phyloP scores from a whole-genome alignment of 2,329 filamentous ascomycete genomes.

The Xylariaceae sp. region DNA sequence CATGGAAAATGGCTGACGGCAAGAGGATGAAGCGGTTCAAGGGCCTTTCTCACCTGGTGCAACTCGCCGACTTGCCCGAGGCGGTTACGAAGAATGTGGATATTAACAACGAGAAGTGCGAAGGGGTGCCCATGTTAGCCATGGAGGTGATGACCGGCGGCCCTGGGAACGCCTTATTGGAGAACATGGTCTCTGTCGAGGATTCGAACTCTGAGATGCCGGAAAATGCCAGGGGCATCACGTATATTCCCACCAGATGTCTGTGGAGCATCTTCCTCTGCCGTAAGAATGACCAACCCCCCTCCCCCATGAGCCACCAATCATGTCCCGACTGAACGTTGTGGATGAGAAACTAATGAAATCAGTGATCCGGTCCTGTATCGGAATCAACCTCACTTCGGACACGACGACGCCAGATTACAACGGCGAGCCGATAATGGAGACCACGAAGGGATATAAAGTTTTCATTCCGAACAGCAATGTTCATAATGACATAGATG shows the following conservation, averaged over 20 bases:
- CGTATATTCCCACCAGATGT: slow-evolving; percentile 11
- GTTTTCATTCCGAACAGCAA: accelerated
- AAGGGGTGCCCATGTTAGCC: background rate
- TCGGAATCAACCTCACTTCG: slow-evolving; percentile 8
- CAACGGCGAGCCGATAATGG: background rate
- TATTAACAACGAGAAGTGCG: slow-evolving; percentile 3
- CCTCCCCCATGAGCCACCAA: slow-evolving; percentile 5
- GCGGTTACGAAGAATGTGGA: background rate
- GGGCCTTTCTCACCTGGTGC: slow-evolving; percentile 9
- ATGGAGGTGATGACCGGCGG: slow-evolving; percentile 11
- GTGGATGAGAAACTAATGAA: background rate
- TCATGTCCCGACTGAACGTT: background rate
- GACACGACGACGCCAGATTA: background rate
- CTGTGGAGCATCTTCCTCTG: slow-evolving; percentile 15
- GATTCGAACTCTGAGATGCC: background rate
- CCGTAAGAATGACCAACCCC: slow-evolving; percentile 8
- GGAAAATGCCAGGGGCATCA: background rate
- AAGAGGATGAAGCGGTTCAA: slow-evolving; percentile 3
- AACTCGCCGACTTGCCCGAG: slow-evolving; percentile 7
- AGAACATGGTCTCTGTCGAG: background rate
- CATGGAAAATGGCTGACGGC: background rate
- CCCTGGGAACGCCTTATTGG: background rate
- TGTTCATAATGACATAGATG: slow-evolving; percentile 14
- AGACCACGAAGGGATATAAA: background rate
- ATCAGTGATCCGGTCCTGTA: slow-evolving; percentile 5